Conservation (phyloP, 345 rosid species). For the Salix koriyanagi region DNA sequence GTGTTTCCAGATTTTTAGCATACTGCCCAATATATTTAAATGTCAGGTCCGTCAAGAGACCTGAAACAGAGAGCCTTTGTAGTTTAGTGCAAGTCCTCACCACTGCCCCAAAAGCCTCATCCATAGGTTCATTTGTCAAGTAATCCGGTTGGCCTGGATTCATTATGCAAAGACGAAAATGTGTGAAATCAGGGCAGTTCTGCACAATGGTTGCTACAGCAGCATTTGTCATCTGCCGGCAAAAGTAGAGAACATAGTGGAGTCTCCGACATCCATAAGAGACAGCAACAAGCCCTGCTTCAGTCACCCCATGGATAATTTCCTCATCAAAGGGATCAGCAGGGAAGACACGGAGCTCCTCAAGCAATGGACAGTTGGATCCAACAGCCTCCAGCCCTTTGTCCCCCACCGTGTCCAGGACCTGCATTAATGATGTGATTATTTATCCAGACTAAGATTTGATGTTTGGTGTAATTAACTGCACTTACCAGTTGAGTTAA, state of each 20-base stretch:
- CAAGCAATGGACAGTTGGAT: slow-evolving; percentile 47
- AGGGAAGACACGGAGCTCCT: slow-evolving; percentile 74
- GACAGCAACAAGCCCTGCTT: slow-evolving; percentile 57
- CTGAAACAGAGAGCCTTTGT: slow-evolving; percentile 62
- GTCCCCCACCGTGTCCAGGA: slow-evolving; percentile 62
- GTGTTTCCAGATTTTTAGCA: slow-evolving; percentile 67
- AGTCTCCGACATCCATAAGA: slow-evolving; percentile 57
- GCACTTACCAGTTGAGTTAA: no score
- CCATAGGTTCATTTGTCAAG: slow-evolving; percentile 56
- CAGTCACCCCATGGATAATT: slow-evolving; percentile 49
- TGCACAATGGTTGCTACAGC: slow-evolving; percentile 57
- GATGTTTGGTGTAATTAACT: not conserved
- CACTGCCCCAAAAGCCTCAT: slow-evolving; percentile 72
- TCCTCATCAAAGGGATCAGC: slow-evolving; percentile 58
- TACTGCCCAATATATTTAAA: slow-evolving; percentile 60
- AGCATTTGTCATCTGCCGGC: slow-evolving; percentile 69
- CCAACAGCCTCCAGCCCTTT: slow-evolving; percentile 62
- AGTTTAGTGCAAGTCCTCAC: slow-evolving; percentile 62
- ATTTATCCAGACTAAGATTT: not conserved
- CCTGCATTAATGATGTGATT: slow-evolving; percentile 33
- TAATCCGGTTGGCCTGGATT: slow-evolving; percentile 62
- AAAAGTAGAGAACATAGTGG: slow-evolving; percentile 63
- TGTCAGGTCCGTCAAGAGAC: slow-evolving; percentile 55
- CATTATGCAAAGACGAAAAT: slow-evolving; percentile 74
- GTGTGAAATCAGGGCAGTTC: slow-evolving; percentile 70